Evolutionary conservation across 2,329 filamentous ascomycete species (phyloP), one percentile per base, ranked within the genome.

Genomic region (Xylariaceae sp.): DNA sequence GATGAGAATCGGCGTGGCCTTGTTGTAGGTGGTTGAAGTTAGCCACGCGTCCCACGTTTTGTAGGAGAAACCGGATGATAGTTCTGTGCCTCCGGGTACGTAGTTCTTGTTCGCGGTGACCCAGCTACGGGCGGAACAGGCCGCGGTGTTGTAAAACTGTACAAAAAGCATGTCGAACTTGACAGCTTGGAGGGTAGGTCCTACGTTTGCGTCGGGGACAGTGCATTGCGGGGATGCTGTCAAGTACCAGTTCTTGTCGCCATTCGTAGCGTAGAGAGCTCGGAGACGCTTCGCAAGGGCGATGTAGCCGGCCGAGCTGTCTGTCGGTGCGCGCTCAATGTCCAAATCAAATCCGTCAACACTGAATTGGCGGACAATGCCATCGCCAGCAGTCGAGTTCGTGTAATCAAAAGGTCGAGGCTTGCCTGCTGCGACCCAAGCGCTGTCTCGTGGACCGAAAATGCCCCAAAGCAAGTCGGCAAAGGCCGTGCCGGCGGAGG

Each of bases 81-180:
- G 51, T 22, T 50, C 43, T 5, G 47, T 2, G 11, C 49, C 45
- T 13, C 62, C 65, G 10, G 63, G 45, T 6, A 53, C 49, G 54
- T 67, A 66, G 48, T 56, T 56, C 7, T 61, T 36, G 51, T 70
- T 64, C 22, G 63, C 59, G 43, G 69, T 63, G 33, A 48, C 62
- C 61, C 62, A 64, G n/a, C 46, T 39, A 12, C 56, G 55, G 11
- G 63, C 61, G 38, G 55, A 55, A 60, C 74, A 77, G 16, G 55
- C 59, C 6, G 61, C 58, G 59, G 76, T 77, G 68, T 77, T 76
- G 67, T 76, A 78, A 64, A 76, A 78, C 66, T 77, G 75, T 50
- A 78, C 61, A 62, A 77, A 77, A 19, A 75, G 59, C 13, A 70
- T 66, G 22, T 74, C 71, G 51, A 78, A 72, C 42, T 42, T 31